These are phyloP conservation scores for Marvania coccoides DNA, from an alignment of 139 green algal species.

Conservation along the genomic window DNA sequence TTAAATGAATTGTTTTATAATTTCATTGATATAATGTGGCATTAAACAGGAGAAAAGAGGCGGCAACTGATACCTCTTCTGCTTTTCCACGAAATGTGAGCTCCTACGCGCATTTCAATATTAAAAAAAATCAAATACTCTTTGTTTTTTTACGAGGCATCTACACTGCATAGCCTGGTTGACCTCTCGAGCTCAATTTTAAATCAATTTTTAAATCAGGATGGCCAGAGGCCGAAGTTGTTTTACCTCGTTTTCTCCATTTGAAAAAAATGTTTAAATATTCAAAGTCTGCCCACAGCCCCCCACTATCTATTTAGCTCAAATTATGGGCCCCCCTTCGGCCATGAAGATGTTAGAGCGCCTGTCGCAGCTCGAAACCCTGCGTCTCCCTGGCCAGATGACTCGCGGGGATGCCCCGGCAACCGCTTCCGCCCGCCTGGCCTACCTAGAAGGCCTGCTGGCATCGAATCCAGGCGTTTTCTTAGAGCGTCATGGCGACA, in stretches of 20 bases:
- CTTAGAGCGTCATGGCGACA: conserved; percentile 32
- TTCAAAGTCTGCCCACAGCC: too few species aligned
- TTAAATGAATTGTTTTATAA: neutral
- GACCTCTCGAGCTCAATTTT: neutral
- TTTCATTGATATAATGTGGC: neutral
- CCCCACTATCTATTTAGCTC: too few species aligned
- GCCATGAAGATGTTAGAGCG: neutral
- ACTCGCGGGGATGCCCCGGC: neutral
- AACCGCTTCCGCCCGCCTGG: conserved; percentile 1
- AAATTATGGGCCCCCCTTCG: too few species aligned
- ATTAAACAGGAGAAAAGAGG: neutral
- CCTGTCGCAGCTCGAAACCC: neutral
- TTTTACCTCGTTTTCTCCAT: neutral
- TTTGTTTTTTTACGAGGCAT: neutral
- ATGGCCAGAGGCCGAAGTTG: neutral
- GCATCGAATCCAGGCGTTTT: conserved; percentile 43
- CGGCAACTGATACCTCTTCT: neutral
- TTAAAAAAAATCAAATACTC: too few species aligned
- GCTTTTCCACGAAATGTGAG: too few species aligned
- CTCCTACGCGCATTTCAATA: too few species aligned
- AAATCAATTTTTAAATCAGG: neutral
- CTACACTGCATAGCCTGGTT: neutral
- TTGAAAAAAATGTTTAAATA: too few species aligned
- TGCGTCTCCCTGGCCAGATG: neutral
- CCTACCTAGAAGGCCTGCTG: conserved; percentile 36